These are phyloP conservation scores for Thermothielavioides terrestris DNA, from an alignment of 495 filamentous ascomycete genomes.

Conservation along the genomic window DNA sequence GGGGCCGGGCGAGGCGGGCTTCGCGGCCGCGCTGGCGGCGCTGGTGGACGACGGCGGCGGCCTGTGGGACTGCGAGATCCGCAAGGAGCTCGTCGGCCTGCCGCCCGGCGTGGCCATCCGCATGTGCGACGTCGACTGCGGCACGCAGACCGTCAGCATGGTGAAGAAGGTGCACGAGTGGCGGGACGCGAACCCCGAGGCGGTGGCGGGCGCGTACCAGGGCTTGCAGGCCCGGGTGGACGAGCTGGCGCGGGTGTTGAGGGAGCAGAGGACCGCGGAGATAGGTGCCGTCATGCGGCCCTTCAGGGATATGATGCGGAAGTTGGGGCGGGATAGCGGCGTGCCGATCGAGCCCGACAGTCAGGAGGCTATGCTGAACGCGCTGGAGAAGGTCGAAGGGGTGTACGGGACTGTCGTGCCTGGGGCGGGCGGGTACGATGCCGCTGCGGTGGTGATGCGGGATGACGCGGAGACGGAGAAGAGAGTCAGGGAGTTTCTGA, in stretches of 20 bases:
- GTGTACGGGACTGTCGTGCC: conserved; percentile 89
- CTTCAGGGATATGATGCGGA: conserved; percentile 51
- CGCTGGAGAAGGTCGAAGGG: conserved; percentile 59
- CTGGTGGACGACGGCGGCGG: conserved; percentile 47
- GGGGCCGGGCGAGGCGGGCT: conserved; percentile 53
- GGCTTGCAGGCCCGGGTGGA: conserved; percentile 68
- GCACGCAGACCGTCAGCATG: conserved; percentile 89
- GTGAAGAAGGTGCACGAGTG: conserved; percentile 83
- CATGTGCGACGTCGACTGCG: conserved; percentile 94
- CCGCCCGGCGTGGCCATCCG: conserved; percentile 68
- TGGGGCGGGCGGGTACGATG: conserved; percentile 91
- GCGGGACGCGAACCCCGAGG: conserved; percentile 58
- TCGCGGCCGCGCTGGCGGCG: conserved; percentile 52
- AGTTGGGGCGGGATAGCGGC: conserved; percentile 61
- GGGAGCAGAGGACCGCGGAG: conserved; percentile 30
- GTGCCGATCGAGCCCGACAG: conserved; percentile 88
- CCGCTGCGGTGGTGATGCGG: conserved; percentile 67
- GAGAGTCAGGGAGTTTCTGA: conserved; percentile 54
- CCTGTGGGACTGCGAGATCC: conserved; percentile 68
- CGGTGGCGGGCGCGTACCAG: conserved; percentile 61
- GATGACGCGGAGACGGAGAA: conserved; percentile 61
- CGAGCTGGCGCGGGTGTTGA: conserved; percentile 54
- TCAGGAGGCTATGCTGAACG: conserved; percentile 79
- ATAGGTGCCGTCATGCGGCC: conserved; percentile 29
- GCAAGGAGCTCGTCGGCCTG: conserved; percentile 50